Percentiles rank a stretch among this genome's conserved stretches.
These are phyloP conservation scores for Botrytis porri DNA, from an alignment of 2,329 filamentous ascomycete species.

Conservation along the genomic window DNA sequence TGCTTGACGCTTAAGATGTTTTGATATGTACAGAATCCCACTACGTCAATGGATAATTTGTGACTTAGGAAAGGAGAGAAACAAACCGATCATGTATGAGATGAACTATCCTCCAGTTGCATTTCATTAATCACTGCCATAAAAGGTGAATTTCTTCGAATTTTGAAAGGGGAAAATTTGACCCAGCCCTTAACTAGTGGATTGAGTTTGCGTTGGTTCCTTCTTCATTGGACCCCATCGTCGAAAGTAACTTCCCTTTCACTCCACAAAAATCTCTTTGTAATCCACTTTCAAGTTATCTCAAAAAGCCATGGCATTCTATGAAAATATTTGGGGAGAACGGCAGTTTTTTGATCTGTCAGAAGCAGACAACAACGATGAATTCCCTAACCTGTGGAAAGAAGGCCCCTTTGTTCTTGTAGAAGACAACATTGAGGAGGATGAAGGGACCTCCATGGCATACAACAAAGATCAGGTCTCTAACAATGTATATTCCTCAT, in stretches of 20 bases:
- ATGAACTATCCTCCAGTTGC: background rate
- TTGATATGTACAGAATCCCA: background rate
- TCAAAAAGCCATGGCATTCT: background rate
- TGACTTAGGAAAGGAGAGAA: background rate
- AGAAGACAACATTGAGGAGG: background rate
- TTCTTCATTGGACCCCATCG: background rate
- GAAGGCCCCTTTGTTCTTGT: background rate
- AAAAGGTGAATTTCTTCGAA: background rate
- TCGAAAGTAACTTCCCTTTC: background rate
- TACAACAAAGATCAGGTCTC: background rate
- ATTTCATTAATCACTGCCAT: background rate
- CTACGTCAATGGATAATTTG: background rate
- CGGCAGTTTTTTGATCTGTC: background rate
- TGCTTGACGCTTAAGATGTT: background rate
- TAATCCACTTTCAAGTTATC: background rate
- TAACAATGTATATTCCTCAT: too few relatives aligned
- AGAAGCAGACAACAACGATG: background rate
- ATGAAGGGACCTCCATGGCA: too few relatives aligned
- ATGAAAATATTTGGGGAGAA: too few relatives aligned
- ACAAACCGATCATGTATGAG: background rate
- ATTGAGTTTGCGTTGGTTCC: background rate
- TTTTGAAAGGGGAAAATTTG: background rate
- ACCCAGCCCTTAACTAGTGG: background rate
- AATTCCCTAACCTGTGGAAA: background rate
- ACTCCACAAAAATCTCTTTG: background rate